phyloP scores from a whole-genome alignment of 495 filamentous ascomycete genomes.

The Penicillium tannophilum region DNA sequence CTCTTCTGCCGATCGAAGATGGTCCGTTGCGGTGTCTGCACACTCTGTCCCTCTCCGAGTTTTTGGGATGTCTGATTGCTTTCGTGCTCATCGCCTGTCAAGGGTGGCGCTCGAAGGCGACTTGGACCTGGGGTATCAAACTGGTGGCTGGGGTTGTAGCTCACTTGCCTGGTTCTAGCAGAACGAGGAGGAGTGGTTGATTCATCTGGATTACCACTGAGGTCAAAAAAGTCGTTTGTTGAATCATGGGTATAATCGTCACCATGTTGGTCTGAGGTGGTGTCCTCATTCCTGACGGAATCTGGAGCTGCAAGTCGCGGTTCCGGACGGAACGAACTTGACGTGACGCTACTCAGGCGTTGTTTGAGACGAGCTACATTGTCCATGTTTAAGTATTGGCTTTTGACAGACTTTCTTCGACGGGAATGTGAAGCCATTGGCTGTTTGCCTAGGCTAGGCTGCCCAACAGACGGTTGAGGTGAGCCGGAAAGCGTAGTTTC shows the following conservation, averaged over 20 bases:
- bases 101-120: background rate
- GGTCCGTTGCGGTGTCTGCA: constrained; percentile 13
- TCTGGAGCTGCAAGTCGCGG: background rate
- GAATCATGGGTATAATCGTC: constrained; percentile 17
- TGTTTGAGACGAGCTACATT: background rate
- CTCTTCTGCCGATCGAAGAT: constrained; percentile 41
- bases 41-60: background rate
- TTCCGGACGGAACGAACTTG: background rate
- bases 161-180: constrained; percentile 23
- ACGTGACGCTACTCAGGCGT: background rate
- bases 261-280: background rate
- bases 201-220: background rate
- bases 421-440: background rate
- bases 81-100: background rate
- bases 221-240: constrained; percentile 15
- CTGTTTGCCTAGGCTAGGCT: background rate
- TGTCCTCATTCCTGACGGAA: background rate
- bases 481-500: background rate
- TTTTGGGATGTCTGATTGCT: background rate
- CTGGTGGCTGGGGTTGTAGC: constrained; percentile 14
- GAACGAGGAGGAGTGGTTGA: constrained; percentile 27
- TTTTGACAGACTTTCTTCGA: background rate
- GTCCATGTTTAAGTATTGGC: background rate
- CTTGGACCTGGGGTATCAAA: constrained; percentile 13
- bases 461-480: background rate